Percentiles rank a stretch among this genome's conserved stretches.
Evolutionary conservation across 495 filamentous ascomycete species (phyloP).

Genomic region (Thozetella sp.): DNA sequence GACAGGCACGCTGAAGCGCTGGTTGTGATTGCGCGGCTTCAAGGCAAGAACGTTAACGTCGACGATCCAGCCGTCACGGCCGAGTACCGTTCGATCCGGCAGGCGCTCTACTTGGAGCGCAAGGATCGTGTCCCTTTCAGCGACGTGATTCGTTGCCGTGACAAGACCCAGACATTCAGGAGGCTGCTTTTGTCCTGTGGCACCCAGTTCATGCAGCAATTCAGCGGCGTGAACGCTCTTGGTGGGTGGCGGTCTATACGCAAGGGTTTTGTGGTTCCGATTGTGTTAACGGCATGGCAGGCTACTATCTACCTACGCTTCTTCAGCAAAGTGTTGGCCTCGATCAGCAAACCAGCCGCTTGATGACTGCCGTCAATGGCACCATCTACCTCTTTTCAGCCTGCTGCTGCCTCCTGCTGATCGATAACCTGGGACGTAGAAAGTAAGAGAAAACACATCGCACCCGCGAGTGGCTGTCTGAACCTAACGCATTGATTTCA

Average conservation of each 20-base stretch:
- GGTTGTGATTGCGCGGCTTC: no score
- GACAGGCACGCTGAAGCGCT: slow-evolving; percentile 25
- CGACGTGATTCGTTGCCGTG: slow-evolving; percentile 18
- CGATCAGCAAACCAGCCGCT: slow-evolving; percentile 18
- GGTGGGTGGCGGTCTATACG: slow-evolving; percentile 26
- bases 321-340: slow-evolving; percentile 28
- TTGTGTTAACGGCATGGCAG: slow-evolving; percentile 21
- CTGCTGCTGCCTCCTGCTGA: slow-evolving; percentile 22
- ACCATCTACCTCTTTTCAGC: slow-evolving; percentile 26
- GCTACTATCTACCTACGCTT: no score
- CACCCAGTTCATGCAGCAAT: slow-evolving; percentile 33
- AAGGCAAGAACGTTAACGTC: no score
- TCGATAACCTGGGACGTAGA: slow-evolving; percentile 26
- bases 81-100: slow-evolving; percentile 19
- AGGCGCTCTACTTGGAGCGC: slow-evolving; percentile 19
- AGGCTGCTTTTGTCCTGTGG: slow-evolving; percentile 17
- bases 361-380: slow-evolving; percentile 28
- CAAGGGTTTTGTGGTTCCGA: no score
- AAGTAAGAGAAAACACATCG: slow-evolving; percentile 16
- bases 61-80: no score
- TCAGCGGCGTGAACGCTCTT: slow-evolving; percentile 24
- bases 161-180: slow-evolving; percentile 17
- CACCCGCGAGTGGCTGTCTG: no score
- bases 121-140: slow-evolving; percentile 12
- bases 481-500: slow-evolving; percentile 8